A percentile compares a stretch with the other conserved stretches of the same genome.
Conservation (phyloP, 495 filamentous ascomycete genomes). For the Lasiosphaeris hirsuta region DNA sequence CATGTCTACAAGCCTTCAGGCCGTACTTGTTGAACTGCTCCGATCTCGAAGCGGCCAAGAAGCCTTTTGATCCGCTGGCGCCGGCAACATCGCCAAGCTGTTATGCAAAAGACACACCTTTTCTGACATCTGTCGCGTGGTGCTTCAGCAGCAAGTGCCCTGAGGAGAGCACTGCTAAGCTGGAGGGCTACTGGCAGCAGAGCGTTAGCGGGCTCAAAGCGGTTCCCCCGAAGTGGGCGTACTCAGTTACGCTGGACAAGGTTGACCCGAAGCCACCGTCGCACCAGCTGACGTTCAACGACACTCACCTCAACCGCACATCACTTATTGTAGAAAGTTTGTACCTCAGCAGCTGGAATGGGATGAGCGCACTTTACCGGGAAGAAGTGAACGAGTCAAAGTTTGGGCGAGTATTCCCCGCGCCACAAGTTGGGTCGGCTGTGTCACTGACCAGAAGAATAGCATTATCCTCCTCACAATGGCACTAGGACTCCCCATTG, state of each 20-base stretch:
- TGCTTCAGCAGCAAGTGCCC: slow-evolving; percentile 5
- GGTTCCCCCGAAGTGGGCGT: slow-evolving; percentile 1
- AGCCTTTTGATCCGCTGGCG: slow-evolving; percentile 5
- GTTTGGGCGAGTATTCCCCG: neutral
- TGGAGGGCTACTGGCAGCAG: slow-evolving; percentile 7
- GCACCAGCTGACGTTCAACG: slow-evolving; percentile 2
- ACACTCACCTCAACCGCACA: neutral
- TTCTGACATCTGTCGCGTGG: slow-evolving; percentile 10
- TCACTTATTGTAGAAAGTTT: neutral
- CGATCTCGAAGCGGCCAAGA: slow-evolving; percentile 7
- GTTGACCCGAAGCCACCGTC: slow-evolving; percentile 5
- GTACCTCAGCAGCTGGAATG: slow-evolving; percentile 2
- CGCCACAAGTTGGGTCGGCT: neutral
- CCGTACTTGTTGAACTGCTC: slow-evolving; percentile 8
- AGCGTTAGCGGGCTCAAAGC: neutral
- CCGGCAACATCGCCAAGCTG: slow-evolving; percentile 5
- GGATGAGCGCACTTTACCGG: neutral
- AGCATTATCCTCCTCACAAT: slow-evolving; percentile 1
- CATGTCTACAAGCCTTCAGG: slow-evolving; percentile 4
- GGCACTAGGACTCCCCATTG: neutral
- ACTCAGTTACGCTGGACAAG: slow-evolving; percentile 6
- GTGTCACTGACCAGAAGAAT: neutral
- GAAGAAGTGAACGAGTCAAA: slow-evolving; percentile 5
- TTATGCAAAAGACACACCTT: slow-evolving; percentile 2
- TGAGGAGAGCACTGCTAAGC: slow-evolving; percentile 3